A percentile compares a stretch with the other conserved stretches of the same genome.
Evolutionary conservation across 306 rosid species (phyloP).

Genomic region (Sphenostylis stenocarpa): DNA sequence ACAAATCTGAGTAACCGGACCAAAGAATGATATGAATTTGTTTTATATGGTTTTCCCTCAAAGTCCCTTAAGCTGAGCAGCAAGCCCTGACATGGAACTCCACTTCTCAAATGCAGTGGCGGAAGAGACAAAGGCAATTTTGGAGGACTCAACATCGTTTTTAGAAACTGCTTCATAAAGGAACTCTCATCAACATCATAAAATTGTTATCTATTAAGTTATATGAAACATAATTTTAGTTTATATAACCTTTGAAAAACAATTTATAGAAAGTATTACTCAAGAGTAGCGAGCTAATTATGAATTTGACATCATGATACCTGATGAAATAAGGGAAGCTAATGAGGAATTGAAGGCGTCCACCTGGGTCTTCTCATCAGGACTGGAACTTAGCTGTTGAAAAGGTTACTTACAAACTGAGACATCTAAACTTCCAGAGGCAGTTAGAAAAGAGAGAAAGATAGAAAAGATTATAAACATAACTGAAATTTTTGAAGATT

Average conservation of each 20-base stretch:
- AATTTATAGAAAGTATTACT: too few species aligned
- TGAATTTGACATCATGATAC: conserved; percentile 39
- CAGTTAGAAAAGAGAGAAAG: too few species aligned
- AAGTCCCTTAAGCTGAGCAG: conserved; percentile 71
- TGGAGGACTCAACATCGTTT: conserved; percentile 84
- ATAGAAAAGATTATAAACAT: too few species aligned
- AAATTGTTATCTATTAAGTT: too few species aligned
- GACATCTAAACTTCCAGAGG: conserved; percentile 30
- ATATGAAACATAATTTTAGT: too few species aligned
- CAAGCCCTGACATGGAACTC: conserved; percentile 73
- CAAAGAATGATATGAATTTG: not conserved
- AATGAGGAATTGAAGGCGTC: conserved; percentile 78
- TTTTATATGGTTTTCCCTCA: conserved; percentile 24
- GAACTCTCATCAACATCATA: not conserved
- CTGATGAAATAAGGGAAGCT: conserved; percentile 76
- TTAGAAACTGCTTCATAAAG: conserved; percentile 52
- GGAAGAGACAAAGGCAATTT: conserved; percentile 76
- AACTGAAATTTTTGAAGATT: too few species aligned
- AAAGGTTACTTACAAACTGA: conserved; percentile 25
- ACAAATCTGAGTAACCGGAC: conserved; percentile 26
- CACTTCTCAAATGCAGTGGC: conserved; percentile 85
- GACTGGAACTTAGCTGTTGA: conserved; percentile 79
- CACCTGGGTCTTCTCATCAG: conserved; percentile 78
- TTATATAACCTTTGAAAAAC: too few species aligned
- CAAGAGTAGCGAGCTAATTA: not conserved